phyloP scores from a whole-genome alignment of 2,329 filamentous ascomycete genomes.

The Coniochaeta pulveracea region DNA sequence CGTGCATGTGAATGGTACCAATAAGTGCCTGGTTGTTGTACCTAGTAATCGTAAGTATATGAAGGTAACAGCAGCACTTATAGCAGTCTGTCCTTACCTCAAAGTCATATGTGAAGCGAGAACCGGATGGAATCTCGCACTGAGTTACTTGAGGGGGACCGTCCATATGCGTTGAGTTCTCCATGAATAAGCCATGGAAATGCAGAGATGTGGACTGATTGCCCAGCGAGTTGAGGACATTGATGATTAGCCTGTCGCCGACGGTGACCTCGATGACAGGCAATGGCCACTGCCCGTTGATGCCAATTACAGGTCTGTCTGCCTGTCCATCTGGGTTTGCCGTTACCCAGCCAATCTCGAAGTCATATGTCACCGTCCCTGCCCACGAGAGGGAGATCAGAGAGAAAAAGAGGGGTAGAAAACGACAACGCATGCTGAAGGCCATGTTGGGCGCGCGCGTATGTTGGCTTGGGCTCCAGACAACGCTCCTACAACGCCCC shows the following conservation, averaged over 20 bases:
- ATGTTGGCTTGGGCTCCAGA: no score
- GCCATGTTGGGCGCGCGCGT: background rate
- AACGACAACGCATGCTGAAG: background rate
- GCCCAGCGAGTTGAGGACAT: conserved; percentile 45
- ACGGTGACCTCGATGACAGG: conserved; percentile 52
- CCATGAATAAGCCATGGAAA: conserved; percentile 64
- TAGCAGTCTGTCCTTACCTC: conserved; percentile 30
- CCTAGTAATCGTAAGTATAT: conserved; percentile 20
- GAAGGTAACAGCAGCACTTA: no score
- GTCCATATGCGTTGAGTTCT: conserved; percentile 60
- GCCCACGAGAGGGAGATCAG: conserved; percentile 14
- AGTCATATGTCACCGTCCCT: conserved; percentile 46
- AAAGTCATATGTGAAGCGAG: conserved; percentile 60
- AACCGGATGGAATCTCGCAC: conserved; percentile 52
- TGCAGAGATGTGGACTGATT: conserved; percentile 53
- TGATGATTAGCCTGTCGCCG: conserved; percentile 50
- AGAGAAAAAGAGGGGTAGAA: conserved; percentile 4
- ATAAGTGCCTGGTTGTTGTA: conserved; percentile 60
- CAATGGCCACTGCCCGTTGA: conserved; percentile 68
- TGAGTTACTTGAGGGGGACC: conserved; percentile 56
- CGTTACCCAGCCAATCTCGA: conserved; percentile 59
- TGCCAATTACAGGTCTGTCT: conserved; percentile 58
- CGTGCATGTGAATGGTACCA: conserved; percentile 67
- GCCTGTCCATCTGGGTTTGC: conserved; percentile 60
- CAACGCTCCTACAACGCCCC: no score